These are phyloP conservation scores for Solanum pimpinellifolium DNA, from an alignment of 257 asterid species.

Conservation along the genomic window DNA sequence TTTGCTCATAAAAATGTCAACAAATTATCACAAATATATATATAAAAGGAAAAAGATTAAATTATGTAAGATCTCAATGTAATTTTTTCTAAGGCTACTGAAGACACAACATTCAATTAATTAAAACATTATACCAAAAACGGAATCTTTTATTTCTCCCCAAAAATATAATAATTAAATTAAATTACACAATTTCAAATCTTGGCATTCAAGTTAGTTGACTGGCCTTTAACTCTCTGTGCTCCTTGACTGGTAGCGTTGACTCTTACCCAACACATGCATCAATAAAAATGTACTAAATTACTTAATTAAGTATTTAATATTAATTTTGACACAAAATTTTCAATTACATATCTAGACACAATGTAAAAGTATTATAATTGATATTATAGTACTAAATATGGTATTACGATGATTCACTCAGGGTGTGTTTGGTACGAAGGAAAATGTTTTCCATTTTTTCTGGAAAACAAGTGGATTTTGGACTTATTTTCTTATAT, in stretches of 20 bases:
- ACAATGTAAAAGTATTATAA: background rate
- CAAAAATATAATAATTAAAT: background rate
- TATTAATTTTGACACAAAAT: background rate
- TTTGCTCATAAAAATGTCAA: background rate
- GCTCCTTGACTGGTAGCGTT: background rate
- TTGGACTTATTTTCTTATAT: too few species aligned
- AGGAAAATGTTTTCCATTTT: too few species aligned
- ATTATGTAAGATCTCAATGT: background rate
- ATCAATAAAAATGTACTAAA: background rate
- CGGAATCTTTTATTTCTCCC: constrained; percentile 3
- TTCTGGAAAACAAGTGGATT: too few species aligned
- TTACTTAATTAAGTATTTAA: too few species aligned
- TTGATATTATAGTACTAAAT: too few species aligned
- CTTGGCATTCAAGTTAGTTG: constrained; percentile 24
- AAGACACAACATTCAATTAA: background rate
- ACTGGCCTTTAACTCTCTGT: background rate
- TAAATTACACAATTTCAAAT: background rate
- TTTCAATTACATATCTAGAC: background rate
- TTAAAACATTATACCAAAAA: background rate
- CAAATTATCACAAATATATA: background rate
- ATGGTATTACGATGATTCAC: too few species aligned
- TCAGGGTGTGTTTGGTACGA: too few species aligned
- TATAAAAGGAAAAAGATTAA: background rate
- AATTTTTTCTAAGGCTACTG: background rate
- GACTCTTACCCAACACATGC: background rate